These are phyloP conservation scores for Iberis pinnata DNA, from an alignment of 345 rosid genomes.

Conservation along the genomic window DNA sequence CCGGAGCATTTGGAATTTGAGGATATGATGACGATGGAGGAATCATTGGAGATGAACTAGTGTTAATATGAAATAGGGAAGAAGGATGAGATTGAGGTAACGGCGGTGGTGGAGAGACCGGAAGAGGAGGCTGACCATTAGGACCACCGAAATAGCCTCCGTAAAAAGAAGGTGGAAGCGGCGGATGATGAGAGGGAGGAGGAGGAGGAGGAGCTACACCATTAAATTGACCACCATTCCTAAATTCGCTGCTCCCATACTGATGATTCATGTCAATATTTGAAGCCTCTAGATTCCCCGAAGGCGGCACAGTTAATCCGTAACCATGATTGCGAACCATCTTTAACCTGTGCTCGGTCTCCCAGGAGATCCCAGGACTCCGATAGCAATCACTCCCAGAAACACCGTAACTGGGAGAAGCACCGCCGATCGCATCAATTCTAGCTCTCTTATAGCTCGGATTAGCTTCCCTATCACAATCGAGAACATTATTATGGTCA, in stretches of 20 bases:
- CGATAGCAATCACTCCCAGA: constrained; percentile 19
- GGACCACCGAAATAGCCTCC: constrained; percentile 20
- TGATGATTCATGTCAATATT: constrained; percentile 19
- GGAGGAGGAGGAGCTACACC: constrained; percentile 24
- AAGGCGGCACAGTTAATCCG: constrained; percentile 16
- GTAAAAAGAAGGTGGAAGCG: constrained; percentile 7
- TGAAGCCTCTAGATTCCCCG: constrained; percentile 26
- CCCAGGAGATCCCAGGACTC: constrained; percentile 29
- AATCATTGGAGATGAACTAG: constrained; percentile 28
- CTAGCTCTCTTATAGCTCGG: constrained; percentile 66
- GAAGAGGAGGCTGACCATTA: constrained; percentile 48
- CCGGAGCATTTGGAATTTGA: constrained; percentile 26
- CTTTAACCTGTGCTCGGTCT: constrained; percentile 72
- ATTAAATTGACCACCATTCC: constrained; percentile 25
- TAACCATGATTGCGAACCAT: constrained; percentile 77
- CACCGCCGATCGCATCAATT: constrained; percentile 36
- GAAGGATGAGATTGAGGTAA: constrained; percentile 39
- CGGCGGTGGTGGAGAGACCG: constrained; percentile 64
- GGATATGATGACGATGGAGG: constrained; percentile 21
- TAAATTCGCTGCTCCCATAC: constrained; percentile 16
- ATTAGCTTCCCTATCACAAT: constrained; percentile 36
- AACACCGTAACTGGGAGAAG: constrained; percentile 18
- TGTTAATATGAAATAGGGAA: constrained; percentile 48
- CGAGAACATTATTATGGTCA: constrained; percentile 17
- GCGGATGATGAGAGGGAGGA: constrained; percentile 8